phyloP scores from a whole-genome alignment of 2,329 filamentous ascomycete genomes.

The Fusarium longipes region DNA sequence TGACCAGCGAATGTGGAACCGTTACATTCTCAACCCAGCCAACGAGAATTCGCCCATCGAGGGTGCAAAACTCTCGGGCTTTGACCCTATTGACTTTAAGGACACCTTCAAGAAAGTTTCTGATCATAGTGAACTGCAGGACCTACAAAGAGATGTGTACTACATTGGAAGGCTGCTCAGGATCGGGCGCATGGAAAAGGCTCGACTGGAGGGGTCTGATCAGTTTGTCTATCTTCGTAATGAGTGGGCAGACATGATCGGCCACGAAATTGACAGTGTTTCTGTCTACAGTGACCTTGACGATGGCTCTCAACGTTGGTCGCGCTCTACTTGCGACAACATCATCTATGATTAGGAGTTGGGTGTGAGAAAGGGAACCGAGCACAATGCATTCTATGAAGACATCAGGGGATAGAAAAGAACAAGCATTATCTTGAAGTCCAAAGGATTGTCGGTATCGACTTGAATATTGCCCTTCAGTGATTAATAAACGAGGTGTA shows the following conservation, averaged over 20 bases:
- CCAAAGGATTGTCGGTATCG: neutral
- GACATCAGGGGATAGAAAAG: neutral
- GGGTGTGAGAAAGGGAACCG: no score
- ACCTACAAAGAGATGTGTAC: neutral
- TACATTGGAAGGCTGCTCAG: constrained; percentile 4
- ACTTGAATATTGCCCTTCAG: neutral
- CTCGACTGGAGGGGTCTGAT: constrained; percentile 15
- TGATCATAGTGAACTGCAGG: neutral
- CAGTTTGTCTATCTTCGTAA: constrained; percentile 19
- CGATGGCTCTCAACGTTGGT: neutral
- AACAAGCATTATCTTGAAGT: neutral
- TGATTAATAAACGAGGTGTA: neutral
- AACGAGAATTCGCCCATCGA: neutral
- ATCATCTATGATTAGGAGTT: constrained; percentile 1
- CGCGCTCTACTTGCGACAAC: neutral
- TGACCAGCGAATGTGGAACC: constrained; percentile 22
- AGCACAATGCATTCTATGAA: neutral
- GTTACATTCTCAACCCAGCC: constrained; percentile 21
- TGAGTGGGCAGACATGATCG: neutral
- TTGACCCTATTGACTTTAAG: neutral
- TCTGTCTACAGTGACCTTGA: neutral
- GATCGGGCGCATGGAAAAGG: constrained; percentile 18
- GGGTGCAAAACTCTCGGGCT: neutral
- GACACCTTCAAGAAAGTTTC: neutral
- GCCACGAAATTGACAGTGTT: neutral